phyloP scores from a whole-genome alignment of 306 rosid genomes.

The Sicyos baderoa region DNA sequence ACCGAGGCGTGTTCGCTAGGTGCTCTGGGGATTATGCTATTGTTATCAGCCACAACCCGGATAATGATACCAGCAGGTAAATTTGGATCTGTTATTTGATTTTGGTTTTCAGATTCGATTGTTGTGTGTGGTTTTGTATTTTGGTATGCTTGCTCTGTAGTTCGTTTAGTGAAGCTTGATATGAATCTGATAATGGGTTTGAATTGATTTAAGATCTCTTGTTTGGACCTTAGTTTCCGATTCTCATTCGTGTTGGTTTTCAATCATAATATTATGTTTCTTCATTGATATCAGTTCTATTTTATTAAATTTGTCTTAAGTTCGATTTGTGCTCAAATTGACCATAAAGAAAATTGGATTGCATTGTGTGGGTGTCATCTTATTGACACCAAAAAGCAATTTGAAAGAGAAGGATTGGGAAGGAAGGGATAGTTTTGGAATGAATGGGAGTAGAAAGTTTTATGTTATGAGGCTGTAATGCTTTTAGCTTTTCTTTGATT shows the following conservation, averaged over 20 bases:
- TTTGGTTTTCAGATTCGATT: not conserved
- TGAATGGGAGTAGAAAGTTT: not conserved
- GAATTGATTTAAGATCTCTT: not conserved
- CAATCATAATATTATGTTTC: not conserved
- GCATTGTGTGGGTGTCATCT: not conserved
- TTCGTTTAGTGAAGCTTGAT: not conserved
- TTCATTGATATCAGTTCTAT: not conserved
- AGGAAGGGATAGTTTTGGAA: not conserved
- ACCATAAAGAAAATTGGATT: not conserved
- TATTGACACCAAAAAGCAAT: not conserved
- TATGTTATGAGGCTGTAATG: not conserved
- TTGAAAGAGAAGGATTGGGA: not conserved
- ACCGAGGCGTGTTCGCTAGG: conserved; percentile 23
- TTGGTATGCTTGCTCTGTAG: not conserved
- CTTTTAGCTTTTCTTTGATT: not conserved
- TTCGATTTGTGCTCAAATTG: not conserved
- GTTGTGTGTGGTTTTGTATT: not conserved
- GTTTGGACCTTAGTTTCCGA: not conserved
- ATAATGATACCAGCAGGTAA: conserved; percentile 24
- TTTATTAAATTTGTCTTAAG: not conserved
- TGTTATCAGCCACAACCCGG: conserved; percentile 25
- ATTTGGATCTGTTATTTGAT: not conserved
- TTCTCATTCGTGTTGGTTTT: not conserved
- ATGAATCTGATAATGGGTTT: not conserved
- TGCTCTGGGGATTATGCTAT: conserved; percentile 26